Base-by-base conservation (phyloP, 2,329 filamentous ascomycete species). In the Monosporascus cannonballus region DNA sequence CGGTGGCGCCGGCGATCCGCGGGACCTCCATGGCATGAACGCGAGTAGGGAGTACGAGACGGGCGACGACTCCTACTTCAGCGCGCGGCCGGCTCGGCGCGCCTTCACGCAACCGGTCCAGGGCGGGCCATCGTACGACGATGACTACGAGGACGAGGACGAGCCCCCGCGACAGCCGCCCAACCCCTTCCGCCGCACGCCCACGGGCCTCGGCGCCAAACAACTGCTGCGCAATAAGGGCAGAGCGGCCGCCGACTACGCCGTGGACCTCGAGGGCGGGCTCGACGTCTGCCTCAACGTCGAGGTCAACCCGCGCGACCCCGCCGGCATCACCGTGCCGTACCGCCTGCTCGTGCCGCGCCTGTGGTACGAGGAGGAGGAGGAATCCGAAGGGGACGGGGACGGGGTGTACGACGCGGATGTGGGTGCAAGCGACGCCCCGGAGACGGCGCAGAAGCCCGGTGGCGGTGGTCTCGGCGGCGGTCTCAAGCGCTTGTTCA, bases 241-340 rank as follows among this genome's bases (percentile, higher is more conserved):
- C 53, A 34, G 30, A 34, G 11, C 30, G 30, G 68, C 75, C 2
- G 75, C 78, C 41, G 74, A 75, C 18, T 75, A 76, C 44, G 77
- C 81, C 9, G 81, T 97, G 54, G 84, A 96, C 64, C 76, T 96
- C 0, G 83, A 94, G 65, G 87, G 87, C 30, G 91, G 90, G 0
- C 75, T 99, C 9, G 91, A 96, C 59, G 86, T 99, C 37, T 88
- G 84, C 49, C 72, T 99, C 44, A 96, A 96, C 62, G 84, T 96
- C 56, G 94, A 99, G 71, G 84, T 96, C 56, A 91, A 87, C 62
- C 81, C 89, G 45, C 84, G 83, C 57, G 91, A 99, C 62, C 93
- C 94, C 1, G 80, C 88, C 0, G 95, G 94, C 15, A 90, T 90
- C 58, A 99, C 94, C 0, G 82, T 84, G 49, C 90, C 91, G 8